Evolutionary conservation across 768 basidiomycete genomes (phyloP).

Genomic region (Boletales sp.): DNA sequence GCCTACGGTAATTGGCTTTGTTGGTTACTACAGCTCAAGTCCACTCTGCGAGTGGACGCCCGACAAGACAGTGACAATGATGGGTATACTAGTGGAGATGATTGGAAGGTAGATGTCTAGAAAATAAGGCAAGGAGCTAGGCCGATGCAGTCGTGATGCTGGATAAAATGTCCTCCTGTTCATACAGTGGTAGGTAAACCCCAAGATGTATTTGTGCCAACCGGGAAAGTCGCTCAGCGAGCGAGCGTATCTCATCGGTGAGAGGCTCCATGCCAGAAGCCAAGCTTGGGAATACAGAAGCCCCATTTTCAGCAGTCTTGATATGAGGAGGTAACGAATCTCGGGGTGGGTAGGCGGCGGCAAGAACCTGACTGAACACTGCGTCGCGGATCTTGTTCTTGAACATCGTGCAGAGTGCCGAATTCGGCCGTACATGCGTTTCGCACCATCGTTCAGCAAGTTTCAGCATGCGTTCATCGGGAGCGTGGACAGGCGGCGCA

Average conservation of each 20-base stretch:
- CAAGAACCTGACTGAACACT: constrained; percentile 59
- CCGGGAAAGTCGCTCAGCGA: constrained; percentile 69
- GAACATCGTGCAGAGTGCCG: constrained; percentile 57
- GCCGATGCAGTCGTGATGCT: constrained; percentile 14
- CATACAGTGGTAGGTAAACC: constrained; percentile 75
- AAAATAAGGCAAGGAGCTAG: constrained; percentile 15
- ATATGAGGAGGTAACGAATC: constrained; percentile 32
- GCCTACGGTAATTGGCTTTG: constrained; percentile 27
- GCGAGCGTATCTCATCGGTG: constrained; percentile 56
- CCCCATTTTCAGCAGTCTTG: constrained; percentile 23
- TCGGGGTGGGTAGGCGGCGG: constrained; percentile 47
- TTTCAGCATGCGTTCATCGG: constrained; percentile 50
- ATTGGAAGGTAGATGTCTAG: constrained; percentile 21
- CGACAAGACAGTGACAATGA: constrained; percentile 26
- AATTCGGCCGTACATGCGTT: constrained; percentile 57
- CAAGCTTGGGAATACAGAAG: constrained; percentile 11
- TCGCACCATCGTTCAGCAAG: constrained; percentile 73
- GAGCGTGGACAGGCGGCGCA: constrained; percentile 27
- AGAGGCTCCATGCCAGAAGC: constrained; percentile 71
- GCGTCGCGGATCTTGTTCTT: constrained; percentile 60
- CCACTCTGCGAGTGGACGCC: constrained; percentile 21
- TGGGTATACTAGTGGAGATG: constrained; percentile 26
- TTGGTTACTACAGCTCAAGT: constrained; percentile 25
- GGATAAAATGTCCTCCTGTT: constrained; percentile 47
- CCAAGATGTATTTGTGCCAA: constrained; percentile 72